These are phyloP conservation scores for Chrysoporthe austroafricana DNA, from an alignment of 2,329 filamentous ascomycete genomes.

Conservation along the genomic window DNA sequence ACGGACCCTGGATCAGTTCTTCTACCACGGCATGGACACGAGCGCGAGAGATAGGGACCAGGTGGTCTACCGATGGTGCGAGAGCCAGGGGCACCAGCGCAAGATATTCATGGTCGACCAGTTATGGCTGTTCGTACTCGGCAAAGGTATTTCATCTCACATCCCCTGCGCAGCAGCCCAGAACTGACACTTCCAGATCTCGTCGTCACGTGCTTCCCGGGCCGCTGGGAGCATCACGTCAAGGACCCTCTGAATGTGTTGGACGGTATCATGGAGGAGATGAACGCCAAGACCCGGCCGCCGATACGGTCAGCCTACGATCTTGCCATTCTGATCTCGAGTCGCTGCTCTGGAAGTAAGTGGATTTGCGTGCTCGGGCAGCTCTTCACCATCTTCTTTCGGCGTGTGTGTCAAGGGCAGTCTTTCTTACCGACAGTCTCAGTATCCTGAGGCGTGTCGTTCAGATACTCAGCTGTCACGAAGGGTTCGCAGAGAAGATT, in stretches of 20 bases:
- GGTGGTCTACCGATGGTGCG: constrained; percentile 64
- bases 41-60: constrained; percentile 63
- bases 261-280: constrained; percentile 66
- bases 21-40: constrained; percentile 67
- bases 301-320: constrained; percentile 65
- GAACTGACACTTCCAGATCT: constrained; percentile 46
- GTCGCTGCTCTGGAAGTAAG: constrained; percentile 56
- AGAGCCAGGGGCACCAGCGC: constrained; percentile 45
- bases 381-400: no score
- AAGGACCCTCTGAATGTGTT: constrained; percentile 67
- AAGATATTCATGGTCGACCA: constrained; percentile 73
- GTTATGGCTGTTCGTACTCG: constrained; percentile 67
- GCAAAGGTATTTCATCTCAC: constrained; percentile 38
- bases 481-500: background rate
- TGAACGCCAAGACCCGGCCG: constrained; percentile 65
- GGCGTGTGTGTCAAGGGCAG: no score
- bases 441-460: no score
- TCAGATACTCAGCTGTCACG: no score
- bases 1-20: constrained; percentile 67
- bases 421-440: no score
- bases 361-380: background rate
- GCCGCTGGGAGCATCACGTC: constrained; percentile 62
- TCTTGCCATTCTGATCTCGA: constrained; percentile 63
- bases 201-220: constrained; percentile 62
- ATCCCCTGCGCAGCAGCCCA: no score